Evolutionary conservation across 2,329 filamentous ascomycete genomes (phyloP).

Genomic region (Fusarium coffeatum): DNA sequence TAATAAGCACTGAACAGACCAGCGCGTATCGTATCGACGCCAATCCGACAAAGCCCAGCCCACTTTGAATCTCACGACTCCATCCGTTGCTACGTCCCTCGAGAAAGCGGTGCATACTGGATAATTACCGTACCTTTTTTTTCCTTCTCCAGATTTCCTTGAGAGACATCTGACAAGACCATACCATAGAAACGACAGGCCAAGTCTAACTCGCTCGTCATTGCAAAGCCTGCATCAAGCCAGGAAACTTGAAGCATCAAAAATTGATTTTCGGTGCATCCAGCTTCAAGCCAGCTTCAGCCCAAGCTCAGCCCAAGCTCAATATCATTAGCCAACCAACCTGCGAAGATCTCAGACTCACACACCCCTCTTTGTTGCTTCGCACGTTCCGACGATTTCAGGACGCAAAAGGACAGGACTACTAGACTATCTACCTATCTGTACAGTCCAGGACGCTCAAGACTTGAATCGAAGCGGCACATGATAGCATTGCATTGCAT

Average conservation of each 20-base stretch:
- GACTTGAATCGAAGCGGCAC: neutral
- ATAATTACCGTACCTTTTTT: neutral
- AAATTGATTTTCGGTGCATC: conserved; percentile 12
- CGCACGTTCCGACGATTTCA: conserved; percentile 13
- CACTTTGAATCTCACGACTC: conserved; percentile 13
- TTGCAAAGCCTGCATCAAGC: conserved; percentile 11
- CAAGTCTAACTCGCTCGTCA: neutral
- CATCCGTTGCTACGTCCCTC: neutral
- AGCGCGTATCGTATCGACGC: conserved; percentile 15
- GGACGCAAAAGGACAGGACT: conserved; percentile 2
- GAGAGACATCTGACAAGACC: neutral
- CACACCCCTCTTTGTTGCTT: conserved; percentile 25
- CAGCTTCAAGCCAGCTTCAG: conserved; percentile 30
- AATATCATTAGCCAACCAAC: conserved; percentile 24
- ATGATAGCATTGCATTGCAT: neutral
- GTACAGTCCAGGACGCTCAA: neutral
- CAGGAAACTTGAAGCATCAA: too few relatives aligned
- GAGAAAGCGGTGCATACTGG: neutral
- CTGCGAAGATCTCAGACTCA: conserved; percentile 21
- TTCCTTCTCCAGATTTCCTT: neutral
- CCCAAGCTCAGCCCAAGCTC: conserved; percentile 33
- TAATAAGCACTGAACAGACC: conserved; percentile 14
- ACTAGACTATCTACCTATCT: neutral
- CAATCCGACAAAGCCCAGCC: conserved; percentile 18
- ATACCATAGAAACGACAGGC: neutral